Evolutionary conservation across 2,329 filamentous ascomycete genomes (phyloP).

Genomic region (Huntiella decipiens): DNA sequence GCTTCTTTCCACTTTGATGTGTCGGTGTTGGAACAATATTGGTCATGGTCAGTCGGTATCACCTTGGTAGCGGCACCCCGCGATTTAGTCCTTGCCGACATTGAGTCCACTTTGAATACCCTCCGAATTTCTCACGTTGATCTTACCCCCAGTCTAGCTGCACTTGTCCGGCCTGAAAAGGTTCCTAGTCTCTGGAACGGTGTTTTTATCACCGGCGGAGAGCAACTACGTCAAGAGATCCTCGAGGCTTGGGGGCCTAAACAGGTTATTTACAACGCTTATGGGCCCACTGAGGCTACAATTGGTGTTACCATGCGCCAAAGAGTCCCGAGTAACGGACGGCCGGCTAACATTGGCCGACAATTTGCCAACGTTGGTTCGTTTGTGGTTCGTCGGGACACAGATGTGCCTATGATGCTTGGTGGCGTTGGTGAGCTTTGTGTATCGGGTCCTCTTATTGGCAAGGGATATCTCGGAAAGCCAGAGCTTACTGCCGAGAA

Average conservation of each 20-base stretch:
- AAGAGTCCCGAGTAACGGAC: slow-evolving; percentile 57
- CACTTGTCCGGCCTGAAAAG: slow-evolving; percentile 58
- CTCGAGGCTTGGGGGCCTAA: slow-evolving; percentile 67
- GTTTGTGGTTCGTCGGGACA: slow-evolving; percentile 53
- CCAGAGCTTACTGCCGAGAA: slow-evolving; percentile 56
- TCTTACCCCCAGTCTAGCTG: slow-evolving; percentile 70
- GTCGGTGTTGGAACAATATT: slow-evolving; percentile 82
- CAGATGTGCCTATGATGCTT: slow-evolving; percentile 50
- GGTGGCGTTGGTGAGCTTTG: slow-evolving; percentile 79
- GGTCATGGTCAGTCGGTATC: slow-evolving; percentile 85
- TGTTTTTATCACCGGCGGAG: slow-evolving; percentile 85
- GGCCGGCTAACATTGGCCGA: slow-evolving; percentile 70
- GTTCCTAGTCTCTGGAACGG: slow-evolving; percentile 63
- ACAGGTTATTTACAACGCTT: slow-evolving; percentile 74
- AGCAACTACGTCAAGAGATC: slow-evolving; percentile 75
- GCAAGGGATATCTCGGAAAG: slow-evolving; percentile 72
- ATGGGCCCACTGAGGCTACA: slow-evolving; percentile 81
- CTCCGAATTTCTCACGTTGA: slow-evolving; percentile 78
- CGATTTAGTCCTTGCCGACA: slow-evolving; percentile 70
- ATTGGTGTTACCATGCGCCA: slow-evolving; percentile 84
- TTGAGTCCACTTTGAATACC: slow-evolving; percentile 50
- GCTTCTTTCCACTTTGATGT: slow-evolving; percentile 92
- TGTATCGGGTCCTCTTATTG: slow-evolving; percentile 69
- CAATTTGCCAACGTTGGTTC: slow-evolving; percentile 79
- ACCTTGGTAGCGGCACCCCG: slow-evolving; percentile 64